Conservation (phyloP, 768 basidiomycete species). For the Lentinula aciculospora region DNA sequence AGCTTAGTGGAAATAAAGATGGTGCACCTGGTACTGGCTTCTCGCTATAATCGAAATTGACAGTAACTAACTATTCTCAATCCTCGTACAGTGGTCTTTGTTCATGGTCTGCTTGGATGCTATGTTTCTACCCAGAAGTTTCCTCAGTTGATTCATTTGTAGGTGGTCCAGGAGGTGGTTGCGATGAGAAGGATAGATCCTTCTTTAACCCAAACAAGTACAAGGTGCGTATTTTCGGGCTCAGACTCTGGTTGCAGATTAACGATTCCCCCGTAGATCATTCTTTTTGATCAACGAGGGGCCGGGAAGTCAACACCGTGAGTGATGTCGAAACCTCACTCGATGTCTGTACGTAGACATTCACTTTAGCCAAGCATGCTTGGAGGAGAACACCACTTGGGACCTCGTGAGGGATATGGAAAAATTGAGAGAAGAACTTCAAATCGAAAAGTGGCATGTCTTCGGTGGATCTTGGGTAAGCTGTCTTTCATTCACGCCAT, state of each 20-base stretch:
- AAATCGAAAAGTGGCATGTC: conserved; percentile 85
- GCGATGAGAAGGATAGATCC: conserved; percentile 56
- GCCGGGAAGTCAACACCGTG: conserved; percentile 83
- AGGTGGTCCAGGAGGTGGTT: conserved; percentile 84
- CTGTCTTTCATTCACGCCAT: not conserved
- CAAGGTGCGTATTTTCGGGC: conserved; percentile 40
- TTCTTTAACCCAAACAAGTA: conserved; percentile 87
- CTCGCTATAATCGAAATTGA: not conserved
- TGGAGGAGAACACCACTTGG: conserved; percentile 92
- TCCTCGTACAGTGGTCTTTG: conserved; percentile 55
- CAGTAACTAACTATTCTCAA: not conserved
- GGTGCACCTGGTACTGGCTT: conserved; percentile 60
- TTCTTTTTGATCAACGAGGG: conserved; percentile 89
- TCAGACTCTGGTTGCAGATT: not conserved
- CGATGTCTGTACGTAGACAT: conserved; percentile 2
- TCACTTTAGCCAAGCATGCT: conserved; percentile 52
- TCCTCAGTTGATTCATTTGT: not conserved
- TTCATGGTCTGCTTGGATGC: conserved; percentile 53
- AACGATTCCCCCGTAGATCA: conserved; percentile 42
- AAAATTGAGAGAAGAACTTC: conserved; percentile 67
- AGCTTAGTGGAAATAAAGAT: conserved; percentile 71
- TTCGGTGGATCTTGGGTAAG: conserved; percentile 97
- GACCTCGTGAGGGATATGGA: conserved; percentile 90
- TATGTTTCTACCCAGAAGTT: not conserved
- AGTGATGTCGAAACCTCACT: conserved; percentile 18